Conservation (phyloP, 441 rosid species). For the Raphanus hybrid region DNA sequence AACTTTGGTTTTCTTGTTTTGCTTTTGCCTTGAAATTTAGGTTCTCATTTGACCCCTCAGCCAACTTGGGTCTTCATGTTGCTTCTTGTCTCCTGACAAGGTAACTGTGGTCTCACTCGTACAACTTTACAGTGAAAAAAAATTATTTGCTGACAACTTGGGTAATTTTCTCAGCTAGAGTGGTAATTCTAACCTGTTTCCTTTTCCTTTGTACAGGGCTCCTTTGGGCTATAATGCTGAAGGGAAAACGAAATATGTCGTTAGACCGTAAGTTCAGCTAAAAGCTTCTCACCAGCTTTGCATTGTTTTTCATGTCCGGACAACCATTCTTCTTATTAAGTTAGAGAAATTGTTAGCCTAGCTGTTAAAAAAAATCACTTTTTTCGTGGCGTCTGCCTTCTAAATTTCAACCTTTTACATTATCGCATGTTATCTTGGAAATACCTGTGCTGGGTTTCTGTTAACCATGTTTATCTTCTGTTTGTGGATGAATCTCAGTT, state of each 20-base stretch:
- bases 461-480: background rate
- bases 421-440: background rate
- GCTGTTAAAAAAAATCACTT: background rate
- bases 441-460: slow-evolving; percentile 9
- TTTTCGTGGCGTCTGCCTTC: background rate
- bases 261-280: slow-evolving; percentile 81
- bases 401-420: background rate
- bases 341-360: background rate
- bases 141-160: background rate
- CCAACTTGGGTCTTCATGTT: slow-evolving; percentile 82
- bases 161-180: background rate
- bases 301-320: slow-evolving; percentile 9
- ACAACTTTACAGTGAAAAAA: slow-evolving; percentile 13
- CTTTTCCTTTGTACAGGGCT: slow-evolving; percentile 65
- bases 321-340: slow-evolving; percentile 4
- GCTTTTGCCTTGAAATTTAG: too few relatives aligned
- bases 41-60: slow-evolving; percentile 88
- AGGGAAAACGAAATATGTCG: slow-evolving; percentile 89
- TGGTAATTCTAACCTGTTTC: slow-evolving; percentile 26
- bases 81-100: slow-evolving; percentile 95
- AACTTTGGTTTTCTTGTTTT: slow-evolving; percentile 15
- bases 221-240: slow-evolving; percentile 79
- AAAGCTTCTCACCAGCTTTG: slow-evolving; percentile 19
- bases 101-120: slow-evolving; percentile 44
- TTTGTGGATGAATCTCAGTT: slow-evolving; percentile 50